Percentiles rank a stretch among this genome's conserved stretches.
Conservation (phyloP, 2,329 filamentous ascomycete species). For the Verticillium klebahnii region DNA sequence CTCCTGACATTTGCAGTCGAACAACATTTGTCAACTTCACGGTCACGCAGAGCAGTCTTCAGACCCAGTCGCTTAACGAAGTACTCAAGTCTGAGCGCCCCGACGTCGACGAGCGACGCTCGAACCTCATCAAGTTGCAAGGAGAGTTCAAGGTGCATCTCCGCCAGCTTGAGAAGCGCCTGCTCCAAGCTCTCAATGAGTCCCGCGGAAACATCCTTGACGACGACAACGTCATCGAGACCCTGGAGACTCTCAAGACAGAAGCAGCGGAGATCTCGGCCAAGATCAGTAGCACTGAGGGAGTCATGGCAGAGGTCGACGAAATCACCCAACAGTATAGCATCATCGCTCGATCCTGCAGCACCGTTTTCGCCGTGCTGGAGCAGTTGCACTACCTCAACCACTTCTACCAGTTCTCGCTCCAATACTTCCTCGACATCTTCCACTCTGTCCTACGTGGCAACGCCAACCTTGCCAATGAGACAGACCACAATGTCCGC, state of each 20-base stretch:
- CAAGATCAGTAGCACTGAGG: constrained; percentile 96
- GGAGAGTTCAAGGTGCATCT: constrained; percentile 99
- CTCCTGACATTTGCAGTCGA: constrained; percentile 94
- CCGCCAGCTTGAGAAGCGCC: constrained; percentile 86
- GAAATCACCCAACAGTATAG: constrained; percentile 93
- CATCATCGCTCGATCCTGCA: constrained; percentile 89
- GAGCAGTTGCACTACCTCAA: constrained; percentile 98
- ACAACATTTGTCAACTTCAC: constrained; percentile 99
- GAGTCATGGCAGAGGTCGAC: constrained; percentile 97
- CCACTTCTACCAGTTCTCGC: constrained; percentile 98
- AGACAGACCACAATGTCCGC: constrained; percentile 71
- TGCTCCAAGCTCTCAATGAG: constrained; percentile 93
- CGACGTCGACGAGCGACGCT: constrained; percentile 92
- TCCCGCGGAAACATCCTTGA: constrained; percentile 97
- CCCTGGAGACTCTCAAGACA: constrained; percentile 94
- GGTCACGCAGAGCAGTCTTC: constrained; percentile 96
- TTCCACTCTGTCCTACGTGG: constrained; percentile 86
- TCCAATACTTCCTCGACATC: constrained; percentile 97
- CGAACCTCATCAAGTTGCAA: constrained; percentile 97
- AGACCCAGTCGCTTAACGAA: constrained; percentile 95
- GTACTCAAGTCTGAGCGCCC: constrained; percentile 96
- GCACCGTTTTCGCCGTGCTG: constrained; percentile 92
- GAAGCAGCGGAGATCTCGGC: constrained; percentile 93
- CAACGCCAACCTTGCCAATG: constrained; percentile 67
- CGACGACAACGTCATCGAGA: constrained; percentile 97